phyloP scores from a whole-genome alignment of 495 filamentous ascomycete species.

The Aspergillus sclerotioniger region DNA sequence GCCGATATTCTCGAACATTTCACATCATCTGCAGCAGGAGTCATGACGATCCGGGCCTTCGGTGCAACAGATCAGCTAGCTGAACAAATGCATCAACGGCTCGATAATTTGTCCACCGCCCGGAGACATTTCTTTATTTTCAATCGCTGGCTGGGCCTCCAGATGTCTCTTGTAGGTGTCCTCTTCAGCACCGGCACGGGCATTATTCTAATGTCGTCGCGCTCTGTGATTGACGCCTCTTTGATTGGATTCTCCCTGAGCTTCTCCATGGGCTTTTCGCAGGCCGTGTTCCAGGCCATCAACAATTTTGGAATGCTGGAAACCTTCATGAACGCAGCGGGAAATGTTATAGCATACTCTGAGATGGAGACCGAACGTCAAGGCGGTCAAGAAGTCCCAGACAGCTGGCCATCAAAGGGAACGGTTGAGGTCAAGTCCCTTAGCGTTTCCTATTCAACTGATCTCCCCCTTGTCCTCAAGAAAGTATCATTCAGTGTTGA shows the following conservation, averaged over 20 bases:
- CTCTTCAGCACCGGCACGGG: neutral
- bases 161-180: neutral
- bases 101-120: neutral
- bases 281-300: constrained; percentile 30
- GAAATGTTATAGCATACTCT: constrained; percentile 69
- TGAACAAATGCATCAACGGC: neutral
- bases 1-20: neutral
- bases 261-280: constrained; percentile 26
- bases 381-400: constrained; percentile 46
- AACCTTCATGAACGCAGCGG: constrained; percentile 71
- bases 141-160: neutral
- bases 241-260: constrained; percentile 67
- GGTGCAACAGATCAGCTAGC: neutral
- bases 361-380: constrained; percentile 59
- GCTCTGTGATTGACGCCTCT: constrained; percentile 55
- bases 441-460: constrained; percentile 62
- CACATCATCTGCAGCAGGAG: neutral
- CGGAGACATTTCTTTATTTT: neutral
- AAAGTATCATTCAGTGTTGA: constrained; percentile 59
- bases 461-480: constrained; percentile 65
- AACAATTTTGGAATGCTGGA: constrained; percentile 43
- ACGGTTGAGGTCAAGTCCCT: constrained; percentile 62
- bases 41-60: neutral
- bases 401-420: constrained; percentile 68
- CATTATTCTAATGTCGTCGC: neutral